phyloP scores from a whole-genome alignment of 371 early-diverging fungal species.

The Mortierella sp. region DNA sequence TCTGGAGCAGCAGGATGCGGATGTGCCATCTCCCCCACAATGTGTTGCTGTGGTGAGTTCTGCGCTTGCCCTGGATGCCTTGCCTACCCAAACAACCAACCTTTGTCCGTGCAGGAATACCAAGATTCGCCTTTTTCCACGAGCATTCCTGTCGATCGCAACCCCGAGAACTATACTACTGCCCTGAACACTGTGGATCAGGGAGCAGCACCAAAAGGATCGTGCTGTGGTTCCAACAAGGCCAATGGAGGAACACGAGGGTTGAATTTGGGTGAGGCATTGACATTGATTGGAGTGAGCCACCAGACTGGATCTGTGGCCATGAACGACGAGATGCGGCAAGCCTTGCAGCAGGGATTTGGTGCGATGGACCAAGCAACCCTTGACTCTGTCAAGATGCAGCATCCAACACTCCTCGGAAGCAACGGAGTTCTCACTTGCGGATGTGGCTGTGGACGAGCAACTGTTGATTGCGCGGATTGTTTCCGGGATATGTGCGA shows the following conservation, averaged over 20 bases:
- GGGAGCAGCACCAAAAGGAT: conserved; percentile 19
- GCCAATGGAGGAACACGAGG: conserved; percentile 16
- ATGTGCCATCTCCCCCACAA: conserved; percentile 47
- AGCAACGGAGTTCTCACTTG: conserved; percentile 68
- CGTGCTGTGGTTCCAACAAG: conserved; percentile 36
- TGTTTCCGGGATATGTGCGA: conserved; percentile 72
- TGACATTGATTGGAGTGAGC: conserved; percentile 37
- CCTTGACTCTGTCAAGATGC: conserved; percentile 43
- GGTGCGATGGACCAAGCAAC: conserved; percentile 25
- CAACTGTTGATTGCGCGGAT: conserved; percentile 68
- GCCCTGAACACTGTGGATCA: not conserved
- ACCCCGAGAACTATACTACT: not conserved
- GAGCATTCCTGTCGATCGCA: not conserved
- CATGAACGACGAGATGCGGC: conserved; percentile 23
- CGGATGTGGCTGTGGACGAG: conserved; percentile 73
- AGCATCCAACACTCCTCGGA: conserved; percentile 60
- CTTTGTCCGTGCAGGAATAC: not conserved
- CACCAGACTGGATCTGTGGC: conserved; percentile 21
- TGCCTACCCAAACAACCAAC: conserved; percentile 53
- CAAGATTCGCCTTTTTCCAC: not conserved
- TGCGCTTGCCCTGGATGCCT: conserved; percentile 59
- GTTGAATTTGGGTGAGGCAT: conserved; percentile 30
- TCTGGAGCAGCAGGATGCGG: conserved; percentile 36
- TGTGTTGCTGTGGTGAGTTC: conserved; percentile 58
- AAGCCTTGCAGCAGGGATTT: conserved; percentile 33